Evolutionary conservation across 345 rosid species (phyloP).

Genomic region (Bruguiera parviflora): DNA sequence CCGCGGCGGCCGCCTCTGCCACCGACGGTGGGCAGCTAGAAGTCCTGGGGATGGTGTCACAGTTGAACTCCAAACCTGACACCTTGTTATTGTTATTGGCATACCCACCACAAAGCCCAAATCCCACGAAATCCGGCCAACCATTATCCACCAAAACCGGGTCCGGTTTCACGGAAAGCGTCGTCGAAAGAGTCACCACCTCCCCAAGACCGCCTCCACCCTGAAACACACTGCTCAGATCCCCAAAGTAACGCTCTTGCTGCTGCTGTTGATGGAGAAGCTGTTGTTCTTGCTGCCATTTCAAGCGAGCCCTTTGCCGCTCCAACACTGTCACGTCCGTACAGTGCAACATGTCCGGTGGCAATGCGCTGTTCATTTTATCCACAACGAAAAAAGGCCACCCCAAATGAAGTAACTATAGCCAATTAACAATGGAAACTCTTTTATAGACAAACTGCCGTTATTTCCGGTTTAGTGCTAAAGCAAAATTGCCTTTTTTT

Average conservation of each 20-base stretch:
- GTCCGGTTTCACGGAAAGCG: conserved; percentile 38
- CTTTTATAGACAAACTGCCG: no score
- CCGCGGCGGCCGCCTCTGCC: conserved; percentile 19
- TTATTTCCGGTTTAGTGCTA: no score
- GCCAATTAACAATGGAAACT: no score
- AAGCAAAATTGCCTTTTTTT: no score
- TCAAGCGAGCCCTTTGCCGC: conserved; percentile 48
- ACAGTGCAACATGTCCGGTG: conserved; percentile 40
- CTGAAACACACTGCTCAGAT: conserved; percentile 35
- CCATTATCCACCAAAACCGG: conserved; percentile 37
- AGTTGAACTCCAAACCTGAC: conserved; percentile 31
- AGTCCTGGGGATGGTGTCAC: conserved; percentile 35
- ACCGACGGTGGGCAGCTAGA: conserved; percentile 42
- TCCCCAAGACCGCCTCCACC: conserved; percentile 31
- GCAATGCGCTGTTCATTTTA: conserved; percentile 35
- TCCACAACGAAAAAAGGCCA: neutral
- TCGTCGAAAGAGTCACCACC: conserved; percentile 19
- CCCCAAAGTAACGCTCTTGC: conserved; percentile 27
- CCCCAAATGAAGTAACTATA: no score
- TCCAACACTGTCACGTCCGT: conserved; percentile 64
- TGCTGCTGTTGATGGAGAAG: conserved; percentile 17
- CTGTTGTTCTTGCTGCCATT: conserved; percentile 37
- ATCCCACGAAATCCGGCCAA: conserved; percentile 30
- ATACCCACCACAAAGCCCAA: conserved; percentile 36
- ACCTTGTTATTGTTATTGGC: conserved; percentile 19